Percentiles rank a stretch among this genome's conserved stretches.
These are phyloP conservation scores for Cyclocybe aegerita DNA, from an alignment of 768 basidiomycete species.

Conservation along the genomic window DNA sequence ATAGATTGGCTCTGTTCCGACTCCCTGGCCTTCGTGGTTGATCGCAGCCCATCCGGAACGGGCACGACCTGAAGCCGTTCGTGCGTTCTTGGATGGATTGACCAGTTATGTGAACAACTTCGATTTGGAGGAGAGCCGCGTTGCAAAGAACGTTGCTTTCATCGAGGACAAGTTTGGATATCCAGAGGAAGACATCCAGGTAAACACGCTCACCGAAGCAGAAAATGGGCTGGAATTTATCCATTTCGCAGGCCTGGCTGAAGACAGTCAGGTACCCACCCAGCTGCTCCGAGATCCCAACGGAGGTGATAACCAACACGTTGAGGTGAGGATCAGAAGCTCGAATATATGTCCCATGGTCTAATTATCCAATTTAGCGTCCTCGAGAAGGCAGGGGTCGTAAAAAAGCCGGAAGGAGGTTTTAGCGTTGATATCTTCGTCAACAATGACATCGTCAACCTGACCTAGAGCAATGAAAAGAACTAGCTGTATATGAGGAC, in stretches of 20 bases:
- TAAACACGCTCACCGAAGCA: slow-evolving; percentile 16
- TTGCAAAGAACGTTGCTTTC: slow-evolving; percentile 65
- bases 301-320: slow-evolving; percentile 67
- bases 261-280: slow-evolving; percentile 73
- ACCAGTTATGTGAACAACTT: slow-evolving; percentile 68
- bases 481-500: neutral
- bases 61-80: slow-evolving; percentile 47
- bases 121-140: slow-evolving; percentile 55
- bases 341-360: neutral
- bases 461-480: slow-evolving; percentile 30
- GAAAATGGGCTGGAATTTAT: neutral
- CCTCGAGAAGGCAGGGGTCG: slow-evolving; percentile 75
- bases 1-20: slow-evolving; percentile 82
- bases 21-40: slow-evolving; percentile 97
- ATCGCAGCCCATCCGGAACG: slow-evolving; percentile 83
- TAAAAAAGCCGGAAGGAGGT: slow-evolving; percentile 54
- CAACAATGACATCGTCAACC: slow-evolving; percentile 48
- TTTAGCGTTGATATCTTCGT: slow-evolving; percentile 61
- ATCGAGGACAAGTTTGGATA: slow-evolving; percentile 82
- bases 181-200: slow-evolving; percentile 77
- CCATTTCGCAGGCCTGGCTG: slow-evolving; percentile 69
- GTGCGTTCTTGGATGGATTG: slow-evolving; percentile 61
- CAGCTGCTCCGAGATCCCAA: slow-evolving; percentile 63
- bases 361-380: slow-evolving; percentile 41
- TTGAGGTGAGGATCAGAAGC: slow-evolving; percentile 49